These are phyloP conservation scores for Leccinum olivaceopallidum DNA, from an alignment of 768 basidiomycete species.

Conservation along the genomic window DNA sequence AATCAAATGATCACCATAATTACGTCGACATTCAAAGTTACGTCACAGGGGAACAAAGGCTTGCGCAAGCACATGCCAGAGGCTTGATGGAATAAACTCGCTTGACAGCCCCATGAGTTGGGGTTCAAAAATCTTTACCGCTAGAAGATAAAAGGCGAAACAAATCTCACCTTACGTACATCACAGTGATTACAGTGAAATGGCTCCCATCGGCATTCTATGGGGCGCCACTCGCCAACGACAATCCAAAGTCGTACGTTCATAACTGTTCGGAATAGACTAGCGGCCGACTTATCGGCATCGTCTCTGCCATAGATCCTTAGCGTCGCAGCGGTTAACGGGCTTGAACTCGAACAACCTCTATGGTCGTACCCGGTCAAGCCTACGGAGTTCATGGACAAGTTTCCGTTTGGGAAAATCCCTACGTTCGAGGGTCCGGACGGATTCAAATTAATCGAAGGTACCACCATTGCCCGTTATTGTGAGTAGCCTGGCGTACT, in stretches of 20 bases:
- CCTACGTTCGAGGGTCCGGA: conserved; percentile 23
- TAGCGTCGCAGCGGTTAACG: conserved; percentile 22
- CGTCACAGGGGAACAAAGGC: no score
- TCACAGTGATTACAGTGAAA: not conserved
- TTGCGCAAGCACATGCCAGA: no score
- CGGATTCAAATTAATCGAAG: conserved; percentile 22
- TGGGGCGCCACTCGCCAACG: conserved; percentile 22
- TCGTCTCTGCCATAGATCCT: conserved; percentile 11
- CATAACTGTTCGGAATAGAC: not conserved
- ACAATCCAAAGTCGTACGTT: conserved; percentile 28
- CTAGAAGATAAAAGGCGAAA: not conserved
- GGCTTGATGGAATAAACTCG: no score
- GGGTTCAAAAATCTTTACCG: not conserved
- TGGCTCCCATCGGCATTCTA: conserved; percentile 20
- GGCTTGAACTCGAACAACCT: conserved; percentile 12
- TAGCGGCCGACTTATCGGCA: not conserved
- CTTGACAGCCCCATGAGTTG: not conserved
- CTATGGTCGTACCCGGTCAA: conserved; percentile 17
- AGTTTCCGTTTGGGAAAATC: conserved; percentile 26
- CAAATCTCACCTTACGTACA: no score
- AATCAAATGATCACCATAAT: no score
- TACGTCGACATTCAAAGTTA: no score
- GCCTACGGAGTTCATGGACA: conserved; percentile 11
- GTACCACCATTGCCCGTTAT: conserved; percentile 24
- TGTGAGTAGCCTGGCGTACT: conserved; percentile 7